Evolutionary conservation across 106 monocot species (phyloP), one percentile per base, ranked within the genome.

Genomic region (Dendrobium huoshanense): DNA sequence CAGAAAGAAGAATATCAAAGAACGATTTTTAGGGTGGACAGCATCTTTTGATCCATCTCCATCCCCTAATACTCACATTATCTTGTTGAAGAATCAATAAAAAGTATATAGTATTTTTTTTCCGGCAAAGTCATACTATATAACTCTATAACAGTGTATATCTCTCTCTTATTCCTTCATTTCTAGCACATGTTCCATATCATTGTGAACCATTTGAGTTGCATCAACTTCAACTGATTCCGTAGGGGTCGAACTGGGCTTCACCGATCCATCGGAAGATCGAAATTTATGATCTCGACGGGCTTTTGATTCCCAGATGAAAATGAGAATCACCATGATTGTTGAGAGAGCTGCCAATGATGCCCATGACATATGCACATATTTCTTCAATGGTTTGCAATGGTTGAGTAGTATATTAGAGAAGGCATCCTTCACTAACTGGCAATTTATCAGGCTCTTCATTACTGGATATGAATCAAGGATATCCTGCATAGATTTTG

Each of bases 341-440:
- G 88, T 82, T 5, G 90, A 80, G 1, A 89, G 77, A 54, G 84
- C 75, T 47, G 84, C 86, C 82, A 92, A 78, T 42, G 89, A 75
- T 0, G 84, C 87, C 92, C 97, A 97, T 43, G 90, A 79, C 81
- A 90, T 86, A 70, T 81, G 84, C 16, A 79, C 88, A 40, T 87
- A 82, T 10, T 81, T 92, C 75, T 85, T 83, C 76, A 94, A 41
- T 27, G 97, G 94, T 45, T 77, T 83, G 88, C 94, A 97, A 33
- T 92, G 82, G 3, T 77, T 75, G 25, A 40, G 13, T 37, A 97
- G 78, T 54, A 97, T 87, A 10, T 87, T 86, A n/a, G 94, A 89
- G 85, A 97, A 97, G 67, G 89, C 94, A 70, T 94, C 91, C 72
- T 91, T 88, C 15, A 97, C 90, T 37, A 94, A 20, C 31, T 89